These are phyloP conservation scores for Spizellomyces sp. DNA, from an alignment of 192 early-diverging fungal genomes.

Conservation along the genomic window DNA sequence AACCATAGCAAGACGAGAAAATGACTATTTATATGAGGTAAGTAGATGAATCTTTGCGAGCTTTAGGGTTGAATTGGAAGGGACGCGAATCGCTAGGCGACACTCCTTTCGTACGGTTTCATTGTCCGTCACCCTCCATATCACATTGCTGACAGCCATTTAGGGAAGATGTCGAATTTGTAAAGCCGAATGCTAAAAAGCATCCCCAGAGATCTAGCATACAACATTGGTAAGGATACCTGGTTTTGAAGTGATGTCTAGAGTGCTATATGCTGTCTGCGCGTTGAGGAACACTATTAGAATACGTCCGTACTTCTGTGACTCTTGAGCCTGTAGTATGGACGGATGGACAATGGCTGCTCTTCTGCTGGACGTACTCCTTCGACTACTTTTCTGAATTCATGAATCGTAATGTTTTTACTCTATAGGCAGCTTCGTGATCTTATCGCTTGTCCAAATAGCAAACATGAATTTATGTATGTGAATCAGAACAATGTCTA, in stretches of 20 bases:
- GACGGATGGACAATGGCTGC: too few species aligned
- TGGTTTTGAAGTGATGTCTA: background rate
- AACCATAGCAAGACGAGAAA: too few species aligned
- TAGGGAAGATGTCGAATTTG: slow-evolving; percentile 70
- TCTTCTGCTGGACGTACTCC: too few species aligned
- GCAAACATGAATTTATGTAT: slow-evolving; percentile 75
- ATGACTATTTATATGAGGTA: too few species aligned
- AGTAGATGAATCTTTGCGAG: too few species aligned
- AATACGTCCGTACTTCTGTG: background rate
- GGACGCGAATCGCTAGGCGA: too few species aligned
- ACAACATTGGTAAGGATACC: slow-evolving; percentile 78
- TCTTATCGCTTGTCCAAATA: slow-evolving; percentile 76
- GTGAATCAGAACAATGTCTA: slow-evolving; percentile 73
- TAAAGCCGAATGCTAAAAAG: slow-evolving; percentile 66
- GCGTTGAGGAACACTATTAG: background rate
- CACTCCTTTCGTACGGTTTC: too few species aligned
- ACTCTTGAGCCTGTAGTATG: background rate
- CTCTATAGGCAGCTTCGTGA: slow-evolving; percentile 88
- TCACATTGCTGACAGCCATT: too few species aligned
- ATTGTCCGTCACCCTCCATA: too few species aligned
- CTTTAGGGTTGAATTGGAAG: too few species aligned
- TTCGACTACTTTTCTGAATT: slow-evolving; percentile 1
- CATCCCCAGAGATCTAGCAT: slow-evolving; percentile 84
- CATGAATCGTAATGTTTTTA: background rate
- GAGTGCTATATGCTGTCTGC: background rate